phyloP scores from a whole-genome alignment of 1,284 basidiomycete genomes.

The Uromyces viciae-fabae region DNA sequence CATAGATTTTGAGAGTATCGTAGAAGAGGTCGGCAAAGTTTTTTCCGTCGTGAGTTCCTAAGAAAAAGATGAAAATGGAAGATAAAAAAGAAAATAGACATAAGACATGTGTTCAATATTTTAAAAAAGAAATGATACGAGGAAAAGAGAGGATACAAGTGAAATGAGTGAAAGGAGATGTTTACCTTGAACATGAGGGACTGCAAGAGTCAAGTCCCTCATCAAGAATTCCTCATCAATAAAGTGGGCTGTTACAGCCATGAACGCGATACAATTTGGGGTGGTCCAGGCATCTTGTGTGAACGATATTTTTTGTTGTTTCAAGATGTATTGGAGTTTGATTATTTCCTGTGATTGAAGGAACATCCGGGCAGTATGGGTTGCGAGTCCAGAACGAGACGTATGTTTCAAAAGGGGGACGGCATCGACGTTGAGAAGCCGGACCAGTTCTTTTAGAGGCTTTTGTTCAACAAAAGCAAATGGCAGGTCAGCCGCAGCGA shows the following conservation, averaged over 20 bases:
- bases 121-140: too few relatives aligned
- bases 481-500: not conserved
- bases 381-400: not conserved
- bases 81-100: too few relatives aligned
- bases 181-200: not conserved
- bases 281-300: conserved; percentile 2
- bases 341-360: not conserved
- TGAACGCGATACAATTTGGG: not conserved
- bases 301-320: not conserved
- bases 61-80: not conserved
- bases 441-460: not conserved
- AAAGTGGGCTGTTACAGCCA: not conserved
- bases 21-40: too few relatives aligned
- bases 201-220: not conserved
- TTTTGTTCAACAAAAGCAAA: not conserved
- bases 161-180: not conserved
- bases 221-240: not conserved
- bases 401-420: not conserved
- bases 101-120: too few relatives aligned
- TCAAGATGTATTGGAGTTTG: not conserved
- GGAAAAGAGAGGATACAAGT: not conserved
- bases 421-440: not conserved
- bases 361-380: not conserved
- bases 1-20: too few relatives aligned
- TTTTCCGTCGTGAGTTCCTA: too few relatives aligned